Conservation (phyloP, 2,329 filamentous ascomycete genomes). For the Phyllosticta citrichinensis region DNA sequence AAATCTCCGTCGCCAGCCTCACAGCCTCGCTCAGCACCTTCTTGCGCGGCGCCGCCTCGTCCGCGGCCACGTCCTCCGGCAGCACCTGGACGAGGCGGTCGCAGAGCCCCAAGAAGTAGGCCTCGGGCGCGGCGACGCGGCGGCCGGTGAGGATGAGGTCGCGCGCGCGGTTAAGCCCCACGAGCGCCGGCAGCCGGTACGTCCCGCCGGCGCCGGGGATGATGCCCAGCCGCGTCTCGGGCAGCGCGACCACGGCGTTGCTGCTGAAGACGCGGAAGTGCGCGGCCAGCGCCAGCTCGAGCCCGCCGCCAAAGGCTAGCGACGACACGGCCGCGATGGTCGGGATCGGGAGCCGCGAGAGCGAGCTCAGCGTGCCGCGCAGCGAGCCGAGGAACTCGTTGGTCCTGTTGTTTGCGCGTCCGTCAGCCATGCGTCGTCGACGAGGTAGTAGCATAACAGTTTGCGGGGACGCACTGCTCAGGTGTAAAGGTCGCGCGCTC, state of each 20-base stretch:
- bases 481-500: conserved; percentile 67
- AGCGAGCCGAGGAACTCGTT: conserved; percentile 67
- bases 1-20: conserved; percentile 71
- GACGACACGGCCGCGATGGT: conserved; percentile 84
- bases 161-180: conserved; percentile 72
- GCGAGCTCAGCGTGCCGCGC: conserved; percentile 61
- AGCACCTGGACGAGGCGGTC: conserved; percentile 80
- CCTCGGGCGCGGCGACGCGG: conserved; percentile 71
- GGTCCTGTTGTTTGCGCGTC: conserved; percentile 46
- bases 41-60: conserved; percentile 46
- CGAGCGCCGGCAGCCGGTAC: conserved; percentile 70
- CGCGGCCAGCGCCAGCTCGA: conserved; percentile 84
- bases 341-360: conserved; percentile 71
- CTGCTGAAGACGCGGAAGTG: conserved; percentile 81
- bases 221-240: conserved; percentile 87
- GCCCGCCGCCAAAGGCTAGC: conserved; percentile 79
- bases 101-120: conserved; percentile 83
- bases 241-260: conserved; percentile 68
- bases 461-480: conserved; percentile 55
- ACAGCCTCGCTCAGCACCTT: conserved; percentile 68
- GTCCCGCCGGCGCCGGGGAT: conserved; percentile 92
- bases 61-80: conserved; percentile 42
- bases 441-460: not conserved
- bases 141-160: conserved; percentile 86
- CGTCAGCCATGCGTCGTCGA: not conserved